Evolutionary conservation across 2,329 filamentous ascomycete species (phyloP), one percentile per base, ranked within the genome.

Genomic region (Colletotrichum sidae): DNA sequence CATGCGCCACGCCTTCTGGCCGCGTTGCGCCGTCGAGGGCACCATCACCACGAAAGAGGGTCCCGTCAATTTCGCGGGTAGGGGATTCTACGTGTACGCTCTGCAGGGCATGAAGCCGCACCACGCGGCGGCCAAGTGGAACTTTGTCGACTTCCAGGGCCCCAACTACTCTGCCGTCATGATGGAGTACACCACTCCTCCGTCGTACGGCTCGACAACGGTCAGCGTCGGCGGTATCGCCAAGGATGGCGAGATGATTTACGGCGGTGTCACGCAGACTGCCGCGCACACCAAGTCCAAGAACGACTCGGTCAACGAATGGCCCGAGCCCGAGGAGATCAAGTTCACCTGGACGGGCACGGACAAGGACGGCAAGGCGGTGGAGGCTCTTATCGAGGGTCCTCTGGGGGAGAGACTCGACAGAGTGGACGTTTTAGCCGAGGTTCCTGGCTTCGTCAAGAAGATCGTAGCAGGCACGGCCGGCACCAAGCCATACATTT

Each of bases 101-200:
- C 82, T 98, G 55, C 96, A 98, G 81, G 96, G 94, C 77, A 98
- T 98, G 95, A 99, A 99, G 86, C 96, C 96, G 45, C 96, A 99
- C 78, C 96, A 99, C 77, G 92, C 94, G 65, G 94, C 95, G 67
- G 89, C 92, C 37, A 89, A 87, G 69, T 99, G 96, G 96, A 97
- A 96, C 80, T 99, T 97, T 82, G 85, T 88, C 78, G 88, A 94
- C 80, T 97, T 97, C 83, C 94, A 98, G 77, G 90, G 92, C 12
- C 91, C 93, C 25, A 93, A 84, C 17, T 92, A 93, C 81, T 96
- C 94, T 35, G 95, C 94, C 35, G 81, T 97, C 70, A 84, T 98
- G 83, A 99, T 99, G 96, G 92, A 98, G 78, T 99, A 90, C 78
- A 97, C 89, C 42, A 99, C 96, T 1, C 96, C 96, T 35, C 89